Evolutionary conservation across 257 asterid genomes (phyloP).

Genomic region (Solanum acaule): DNA sequence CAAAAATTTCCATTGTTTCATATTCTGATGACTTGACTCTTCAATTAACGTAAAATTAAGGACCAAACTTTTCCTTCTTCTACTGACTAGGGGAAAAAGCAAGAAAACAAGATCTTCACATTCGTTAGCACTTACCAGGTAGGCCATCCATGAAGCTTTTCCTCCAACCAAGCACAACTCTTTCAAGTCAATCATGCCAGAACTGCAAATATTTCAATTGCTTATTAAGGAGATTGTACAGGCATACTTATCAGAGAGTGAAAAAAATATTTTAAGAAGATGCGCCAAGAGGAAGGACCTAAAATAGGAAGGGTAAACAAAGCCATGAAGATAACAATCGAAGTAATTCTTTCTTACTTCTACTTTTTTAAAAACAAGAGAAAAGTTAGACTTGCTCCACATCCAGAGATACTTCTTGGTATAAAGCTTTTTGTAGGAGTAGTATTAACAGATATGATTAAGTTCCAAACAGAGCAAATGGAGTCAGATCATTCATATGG

Average conservation of each 20-base stretch:
- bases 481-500: neutral
- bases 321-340: neutral
- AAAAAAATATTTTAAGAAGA: neutral
- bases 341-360: neutral
- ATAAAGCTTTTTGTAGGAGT: neutral
- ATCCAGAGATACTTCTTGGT: neutral
- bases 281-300: neutral
- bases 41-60: neutral
- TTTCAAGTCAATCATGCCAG: conserved; percentile 81
- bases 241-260: neutral
- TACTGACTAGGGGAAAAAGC: neutral
- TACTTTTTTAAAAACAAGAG: neutral
- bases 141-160: conserved; percentile 99
- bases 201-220: conserved; percentile 33
- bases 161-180: conserved; percentile 77
- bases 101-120: neutral
- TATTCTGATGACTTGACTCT: neutral
- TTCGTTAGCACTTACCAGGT: conserved; percentile 76
- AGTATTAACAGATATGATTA: neutral
- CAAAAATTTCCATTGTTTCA: neutral
- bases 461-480: neutral
- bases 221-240: neutral
- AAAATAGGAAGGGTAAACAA: neutral
- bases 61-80: neutral
- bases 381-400: neutral